Evolutionary conservation across 1,284 basidiomycete species (phyloP).

Genomic region (Puccinia brachypodii): DNA sequence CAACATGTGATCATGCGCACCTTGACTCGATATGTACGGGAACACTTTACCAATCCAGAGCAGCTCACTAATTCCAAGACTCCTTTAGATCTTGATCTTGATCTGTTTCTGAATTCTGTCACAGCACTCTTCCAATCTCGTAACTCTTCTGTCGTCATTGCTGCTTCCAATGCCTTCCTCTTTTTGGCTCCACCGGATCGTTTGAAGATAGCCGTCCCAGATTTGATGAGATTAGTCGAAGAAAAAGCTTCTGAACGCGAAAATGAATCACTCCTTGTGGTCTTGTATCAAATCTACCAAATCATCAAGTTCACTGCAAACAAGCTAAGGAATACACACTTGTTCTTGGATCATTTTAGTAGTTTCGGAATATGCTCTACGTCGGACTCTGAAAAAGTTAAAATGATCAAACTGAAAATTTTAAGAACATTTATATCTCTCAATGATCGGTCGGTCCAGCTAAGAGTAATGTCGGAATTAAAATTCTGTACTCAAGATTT

Average conservation of each 20-base stretch:
- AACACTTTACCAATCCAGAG: conserved; percentile 75
- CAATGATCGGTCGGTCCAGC: background rate
- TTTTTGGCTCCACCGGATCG: conserved; percentile 68
- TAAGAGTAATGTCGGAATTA: conserved; percentile 29
- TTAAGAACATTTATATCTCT: conserved; percentile 28
- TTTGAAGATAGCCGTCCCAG: conserved; percentile 64
- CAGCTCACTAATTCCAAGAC: conserved; percentile 57
- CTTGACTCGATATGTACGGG: conserved; percentile 76
- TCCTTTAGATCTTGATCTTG: conserved; percentile 68
- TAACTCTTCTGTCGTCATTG: conserved; percentile 70
- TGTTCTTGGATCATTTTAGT: conserved; percentile 28
- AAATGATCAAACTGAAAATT: conserved; percentile 42
- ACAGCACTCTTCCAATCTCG: conserved; percentile 77
- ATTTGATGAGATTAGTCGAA: conserved; percentile 69
- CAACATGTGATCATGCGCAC: conserved; percentile 79
- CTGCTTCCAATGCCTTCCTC: conserved; percentile 61
- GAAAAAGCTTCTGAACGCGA: conserved; percentile 63
- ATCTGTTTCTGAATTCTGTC: conserved; percentile 70
- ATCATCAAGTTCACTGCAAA: conserved; percentile 64
- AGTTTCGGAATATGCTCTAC: conserved; percentile 35
- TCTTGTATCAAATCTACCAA: conserved; percentile 67
- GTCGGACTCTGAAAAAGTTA: conserved; percentile 30
- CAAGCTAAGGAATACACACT: background rate
- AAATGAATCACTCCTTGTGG: conserved; percentile 71
- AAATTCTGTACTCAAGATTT: conserved; percentile 35